phyloP scores from a whole-genome alignment of 805 yeast genomes.

The Nakazawaea wickerhamii region DNA sequence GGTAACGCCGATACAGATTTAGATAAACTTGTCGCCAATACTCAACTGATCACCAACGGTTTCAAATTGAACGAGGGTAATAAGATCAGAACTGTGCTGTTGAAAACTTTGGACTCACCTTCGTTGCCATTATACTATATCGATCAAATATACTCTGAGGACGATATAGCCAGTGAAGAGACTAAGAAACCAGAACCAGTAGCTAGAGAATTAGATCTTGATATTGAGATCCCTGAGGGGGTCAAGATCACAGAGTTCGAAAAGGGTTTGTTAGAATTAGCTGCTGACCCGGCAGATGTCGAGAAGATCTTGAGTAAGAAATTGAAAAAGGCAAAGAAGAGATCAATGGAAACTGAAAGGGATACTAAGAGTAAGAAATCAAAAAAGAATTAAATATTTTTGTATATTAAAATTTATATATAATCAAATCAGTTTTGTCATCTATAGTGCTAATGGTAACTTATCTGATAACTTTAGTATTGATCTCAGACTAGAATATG shows the following conservation, averaged over 20 bases:
- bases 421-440: background rate
- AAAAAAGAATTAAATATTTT: constrained; percentile 1
- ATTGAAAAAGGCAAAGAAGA: constrained; percentile 31
- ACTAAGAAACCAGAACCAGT: constrained; percentile 18
- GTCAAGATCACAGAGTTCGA: constrained; percentile 58
- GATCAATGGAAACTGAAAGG: constrained; percentile 1
- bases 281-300: constrained; percentile 69
- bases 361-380: constrained; percentile 6
- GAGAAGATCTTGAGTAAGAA: constrained; percentile 56
- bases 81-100: constrained; percentile 49
- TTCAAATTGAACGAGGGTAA: constrained; percentile 32
- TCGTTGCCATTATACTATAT: constrained; percentile 77
- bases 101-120: constrained; percentile 72
- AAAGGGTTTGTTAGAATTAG: constrained; percentile 73
- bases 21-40: constrained; percentile 53
- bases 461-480: too few relatives aligned
- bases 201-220: constrained; percentile 11
- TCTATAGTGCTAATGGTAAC: too few relatives aligned
- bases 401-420: background rate
- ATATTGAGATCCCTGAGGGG: constrained; percentile 27
- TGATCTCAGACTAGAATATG: too few relatives aligned
- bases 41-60: constrained; percentile 45
- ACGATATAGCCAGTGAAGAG: constrained; percentile 32
- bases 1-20: constrained; percentile 49
- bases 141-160: constrained; percentile 46